Evolutionary conservation across 352 stramenopile genomes (phyloP).

Genomic region (Globisporangium orthogonon): DNA sequence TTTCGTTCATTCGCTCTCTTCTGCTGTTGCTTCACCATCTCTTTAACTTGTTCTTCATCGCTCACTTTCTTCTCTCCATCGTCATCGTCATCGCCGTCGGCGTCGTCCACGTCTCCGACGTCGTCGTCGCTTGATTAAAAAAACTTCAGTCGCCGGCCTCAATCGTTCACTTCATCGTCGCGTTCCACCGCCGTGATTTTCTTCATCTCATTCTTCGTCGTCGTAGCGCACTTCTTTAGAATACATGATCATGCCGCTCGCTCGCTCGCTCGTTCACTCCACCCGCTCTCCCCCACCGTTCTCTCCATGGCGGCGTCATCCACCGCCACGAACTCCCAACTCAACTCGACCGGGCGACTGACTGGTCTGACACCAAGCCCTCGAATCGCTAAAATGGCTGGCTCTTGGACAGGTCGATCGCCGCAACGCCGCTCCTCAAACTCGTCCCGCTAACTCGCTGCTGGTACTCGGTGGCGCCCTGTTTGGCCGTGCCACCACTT

Average conservation of each 20-base stretch:
- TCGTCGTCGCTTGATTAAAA: not conserved
- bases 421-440: conserved; percentile 11
- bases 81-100: too few species aligned
- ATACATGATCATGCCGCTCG: conserved; percentile 12
- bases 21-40: not conserved
- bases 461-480: conserved; percentile 2
- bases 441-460: conserved; percentile 2
- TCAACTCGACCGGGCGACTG: not conserved
- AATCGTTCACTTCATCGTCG: not conserved
- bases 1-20: conserved; percentile 6
- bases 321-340: not conserved
- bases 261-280: not conserved
- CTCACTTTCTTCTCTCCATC: not conserved
- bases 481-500: conserved; percentile 1
- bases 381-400: conserved; percentile 2
- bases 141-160: not conserved
- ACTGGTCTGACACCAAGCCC: not conserved
- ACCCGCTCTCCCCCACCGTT: not conserved
- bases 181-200: conserved; percentile 4
- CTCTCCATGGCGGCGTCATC: not conserved
- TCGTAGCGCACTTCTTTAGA: conserved; percentile 9
- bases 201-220: conserved; percentile 2
- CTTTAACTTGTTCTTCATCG: not conserved
- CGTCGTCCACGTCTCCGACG: too few species aligned
- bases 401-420: conserved; percentile 13